These are phyloP conservation scores for Phytophthora cajani DNA, from an alignment of 352 stramenopile genomes.

Conservation along the genomic window DNA sequence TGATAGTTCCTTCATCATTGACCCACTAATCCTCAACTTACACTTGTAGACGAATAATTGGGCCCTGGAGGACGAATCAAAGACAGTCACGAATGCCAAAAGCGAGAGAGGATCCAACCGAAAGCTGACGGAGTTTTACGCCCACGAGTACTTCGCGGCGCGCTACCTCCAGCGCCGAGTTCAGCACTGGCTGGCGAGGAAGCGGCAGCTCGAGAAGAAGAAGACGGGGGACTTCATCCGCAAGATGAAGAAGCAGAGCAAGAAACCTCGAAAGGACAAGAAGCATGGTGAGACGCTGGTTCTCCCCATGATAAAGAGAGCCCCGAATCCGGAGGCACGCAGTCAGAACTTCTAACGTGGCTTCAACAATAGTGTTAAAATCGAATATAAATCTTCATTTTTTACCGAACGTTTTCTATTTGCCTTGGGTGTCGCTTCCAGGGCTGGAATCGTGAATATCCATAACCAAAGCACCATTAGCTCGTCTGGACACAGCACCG, in stretches of 20 bases:
- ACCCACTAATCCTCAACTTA: neutral
- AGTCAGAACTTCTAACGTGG: neutral
- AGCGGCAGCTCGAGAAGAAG: conserved; percentile 62
- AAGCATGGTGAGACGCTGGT: conserved; percentile 60
- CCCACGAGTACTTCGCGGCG: conserved; percentile 67
- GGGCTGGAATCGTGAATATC: conserved; percentile 23
- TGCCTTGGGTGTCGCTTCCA: neutral
- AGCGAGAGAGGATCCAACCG: conserved; percentile 10
- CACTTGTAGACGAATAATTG: conserved; percentile 5
- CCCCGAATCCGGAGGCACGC: neutral
- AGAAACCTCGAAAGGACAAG: conserved; percentile 32
- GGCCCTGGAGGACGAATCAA: neutral
- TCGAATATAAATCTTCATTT: too few relatives aligned
- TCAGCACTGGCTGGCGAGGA: conserved; percentile 51
- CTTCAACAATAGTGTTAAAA: too few relatives aligned
- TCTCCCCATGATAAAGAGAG: conserved; percentile 52
- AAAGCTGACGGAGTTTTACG: conserved; percentile 49
- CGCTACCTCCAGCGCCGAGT: conserved; percentile 55
- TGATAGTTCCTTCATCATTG: neutral
- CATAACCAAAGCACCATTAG: conserved; percentile 28
- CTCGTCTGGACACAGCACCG: neutral
- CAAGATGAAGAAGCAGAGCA: conserved; percentile 76
- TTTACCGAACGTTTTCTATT: too few relatives aligned
- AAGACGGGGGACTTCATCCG: conserved; percentile 77
- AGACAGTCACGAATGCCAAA: conserved; percentile 13